A percentile compares a stretch with the other conserved stretches of the same genome.
Conservation (phyloP, 106 monocot genomes). For the Allium cepa region DNA sequence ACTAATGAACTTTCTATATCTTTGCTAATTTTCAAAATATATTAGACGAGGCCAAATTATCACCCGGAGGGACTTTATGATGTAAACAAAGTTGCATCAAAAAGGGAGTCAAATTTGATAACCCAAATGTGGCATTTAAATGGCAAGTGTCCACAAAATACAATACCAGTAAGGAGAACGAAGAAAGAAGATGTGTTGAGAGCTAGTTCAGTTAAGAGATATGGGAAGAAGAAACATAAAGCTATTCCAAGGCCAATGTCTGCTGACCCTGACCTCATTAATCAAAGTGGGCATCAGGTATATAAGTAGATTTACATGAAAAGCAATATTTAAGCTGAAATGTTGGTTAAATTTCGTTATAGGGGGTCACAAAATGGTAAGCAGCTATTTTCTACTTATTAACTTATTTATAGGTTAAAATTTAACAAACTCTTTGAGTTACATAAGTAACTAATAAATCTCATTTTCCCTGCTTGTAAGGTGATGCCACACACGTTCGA, state of each 20-base stretch:
- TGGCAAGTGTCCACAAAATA: slow-evolving; percentile 32
- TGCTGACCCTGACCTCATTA: slow-evolving; percentile 29
- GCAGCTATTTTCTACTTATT: no score
- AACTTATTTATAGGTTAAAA: no score
- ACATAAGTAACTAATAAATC: no score
- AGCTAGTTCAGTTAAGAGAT: slow-evolving; percentile 37
- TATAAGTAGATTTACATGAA: not conserved
- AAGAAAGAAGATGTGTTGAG: slow-evolving; percentile 36
- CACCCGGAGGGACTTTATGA: slow-evolving; percentile 46
- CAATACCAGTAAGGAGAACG: slow-evolving; percentile 38
- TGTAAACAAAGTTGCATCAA: slow-evolving; percentile 20
- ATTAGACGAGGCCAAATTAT: slow-evolving; percentile 45
- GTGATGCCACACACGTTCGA: no score
- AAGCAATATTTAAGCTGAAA: not conserved
- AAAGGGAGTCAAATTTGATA: slow-evolving; percentile 11
- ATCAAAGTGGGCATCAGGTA: slow-evolving; percentile 37
- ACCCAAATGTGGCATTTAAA: slow-evolving; percentile 34
- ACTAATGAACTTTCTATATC: not conserved
- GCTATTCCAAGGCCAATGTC: slow-evolving; percentile 20
- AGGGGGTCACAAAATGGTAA: no score
- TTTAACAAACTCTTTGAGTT: no score
- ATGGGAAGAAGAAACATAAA: slow-evolving; percentile 35
- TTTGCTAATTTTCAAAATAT: slow-evolving; percentile 1
- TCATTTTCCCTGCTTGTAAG: no score
- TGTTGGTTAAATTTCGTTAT: no score